Conservation (phyloP, 1,284 basidiomycete genomes). For the Boletellus dicymbophilus region DNA sequence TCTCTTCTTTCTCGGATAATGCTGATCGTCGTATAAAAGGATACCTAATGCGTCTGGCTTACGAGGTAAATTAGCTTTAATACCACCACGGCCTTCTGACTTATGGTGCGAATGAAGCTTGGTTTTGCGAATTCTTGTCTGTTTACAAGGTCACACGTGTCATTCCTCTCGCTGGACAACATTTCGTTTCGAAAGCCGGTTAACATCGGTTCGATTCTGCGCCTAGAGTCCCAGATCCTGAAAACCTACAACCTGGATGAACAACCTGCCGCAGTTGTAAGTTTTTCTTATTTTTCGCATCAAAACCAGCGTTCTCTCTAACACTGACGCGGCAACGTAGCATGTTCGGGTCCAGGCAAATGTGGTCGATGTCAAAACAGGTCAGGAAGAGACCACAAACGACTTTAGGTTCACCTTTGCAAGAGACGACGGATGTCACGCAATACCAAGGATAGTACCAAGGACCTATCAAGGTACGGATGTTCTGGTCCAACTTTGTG, state of each 20-base stretch:
- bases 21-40: slow-evolving; percentile 30
- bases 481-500: neutral
- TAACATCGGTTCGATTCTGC: slow-evolving; percentile 78
- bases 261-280: slow-evolving; percentile 54
- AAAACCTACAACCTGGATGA: slow-evolving; percentile 48
- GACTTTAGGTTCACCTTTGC: slow-evolving; percentile 75
- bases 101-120: slow-evolving; percentile 48
- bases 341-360: slow-evolving; percentile 78
- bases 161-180: slow-evolving; percentile 77
- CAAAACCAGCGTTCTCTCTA: neutral
- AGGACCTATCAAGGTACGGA: slow-evolving; percentile 65
- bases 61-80: slow-evolving; percentile 47
- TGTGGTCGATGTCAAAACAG: slow-evolving; percentile 74
- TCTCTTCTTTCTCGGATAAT: neutral
- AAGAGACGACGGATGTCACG: slow-evolving; percentile 39
- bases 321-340: slow-evolving; percentile 29
- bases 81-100: slow-evolving; percentile 3
- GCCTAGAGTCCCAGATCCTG: slow-evolving; percentile 68
- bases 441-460: slow-evolving; percentile 63
- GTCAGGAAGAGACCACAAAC: slow-evolving; percentile 67
- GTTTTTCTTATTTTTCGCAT: slow-evolving; percentile 15
- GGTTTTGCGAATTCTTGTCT: slow-evolving; percentile 74
- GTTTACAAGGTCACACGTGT: slow-evolving; percentile 68
- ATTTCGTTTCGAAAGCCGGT: slow-evolving; percentile 83
- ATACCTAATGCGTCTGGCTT: slow-evolving; percentile 65